A percentile compares a stretch with the other conserved stretches of the same genome.
Evolutionary conservation across 2,329 filamentous ascomycete genomes (phyloP).

Genomic region (Cladosporium sp.): DNA sequence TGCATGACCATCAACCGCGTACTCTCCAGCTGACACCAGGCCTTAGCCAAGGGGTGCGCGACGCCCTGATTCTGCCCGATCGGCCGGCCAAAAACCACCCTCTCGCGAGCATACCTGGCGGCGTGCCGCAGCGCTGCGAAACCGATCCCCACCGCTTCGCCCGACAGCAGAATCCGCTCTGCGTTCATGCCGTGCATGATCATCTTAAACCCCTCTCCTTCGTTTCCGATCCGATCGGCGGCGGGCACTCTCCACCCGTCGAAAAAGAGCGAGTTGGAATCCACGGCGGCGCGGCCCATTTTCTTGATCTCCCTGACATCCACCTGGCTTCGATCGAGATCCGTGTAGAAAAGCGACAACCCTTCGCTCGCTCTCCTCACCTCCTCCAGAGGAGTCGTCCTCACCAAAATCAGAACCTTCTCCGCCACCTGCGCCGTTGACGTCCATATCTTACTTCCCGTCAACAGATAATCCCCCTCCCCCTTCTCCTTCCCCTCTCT

Average conservation of each 20-base stretch:
- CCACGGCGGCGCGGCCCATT: constrained; percentile 43
- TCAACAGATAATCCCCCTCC: constrained; percentile 35
- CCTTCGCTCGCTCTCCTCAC: constrained; percentile 41
- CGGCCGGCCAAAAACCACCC: constrained; percentile 61
- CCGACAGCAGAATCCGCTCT: constrained; percentile 66
- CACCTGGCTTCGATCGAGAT: constrained; percentile 35
- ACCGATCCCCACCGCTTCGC: constrained; percentile 47
- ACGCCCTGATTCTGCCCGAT: constrained; percentile 66
- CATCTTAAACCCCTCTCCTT: constrained; percentile 44
- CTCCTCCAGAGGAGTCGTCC: constrained; percentile 39
- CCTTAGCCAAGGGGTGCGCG: constrained; percentile 61
- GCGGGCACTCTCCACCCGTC: constrained; percentile 41
- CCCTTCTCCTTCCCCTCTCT: constrained; percentile 31
- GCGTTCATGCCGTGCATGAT: constrained; percentile 77
- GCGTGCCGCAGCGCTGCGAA: constrained; percentile 48
- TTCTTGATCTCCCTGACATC: constrained; percentile 43
- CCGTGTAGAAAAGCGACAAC: constrained; percentile 44
- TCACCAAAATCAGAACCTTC: constrained; percentile 41
- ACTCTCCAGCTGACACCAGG: constrained; percentile 62
- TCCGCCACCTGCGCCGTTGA: constrained; percentile 43
- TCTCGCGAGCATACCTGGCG: constrained; percentile 61
- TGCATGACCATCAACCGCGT: constrained; percentile 64
- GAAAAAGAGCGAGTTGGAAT: constrained; percentile 43
- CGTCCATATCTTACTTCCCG: constrained; percentile 43
- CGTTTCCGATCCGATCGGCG: constrained; percentile 37